Percentiles rank a stretch among this genome's conserved stretches.
phyloP scores from a whole-genome alignment of 441 rosid species.

The Populus tomentosa region DNA sequence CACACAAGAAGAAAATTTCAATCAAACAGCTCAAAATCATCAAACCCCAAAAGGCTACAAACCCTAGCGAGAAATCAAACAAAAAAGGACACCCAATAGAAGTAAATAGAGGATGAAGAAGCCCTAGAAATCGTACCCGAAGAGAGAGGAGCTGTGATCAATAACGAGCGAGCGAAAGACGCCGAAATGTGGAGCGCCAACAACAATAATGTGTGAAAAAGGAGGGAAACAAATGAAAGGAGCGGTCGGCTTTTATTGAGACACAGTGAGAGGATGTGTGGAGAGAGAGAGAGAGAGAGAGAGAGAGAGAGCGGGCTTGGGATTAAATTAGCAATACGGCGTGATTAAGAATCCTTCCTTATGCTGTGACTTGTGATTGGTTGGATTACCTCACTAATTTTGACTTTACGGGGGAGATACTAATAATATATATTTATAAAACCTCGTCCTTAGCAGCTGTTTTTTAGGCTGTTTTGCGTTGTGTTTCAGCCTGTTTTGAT shows the following conservation, averaged over 20 bases:
- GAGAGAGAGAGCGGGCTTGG: neutral
- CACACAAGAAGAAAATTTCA: neutral
- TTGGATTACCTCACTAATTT: neutral
- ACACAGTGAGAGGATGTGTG: no score
- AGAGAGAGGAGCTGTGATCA: neutral
- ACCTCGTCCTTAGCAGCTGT: no score
- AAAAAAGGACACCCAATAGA: neutral
- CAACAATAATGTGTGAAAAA: neutral
- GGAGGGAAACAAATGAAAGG: neutral
- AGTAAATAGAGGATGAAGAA: neutral
- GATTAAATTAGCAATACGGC: neutral
- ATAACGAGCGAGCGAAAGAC: neutral
- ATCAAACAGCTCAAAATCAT: neutral
- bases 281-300: no score
- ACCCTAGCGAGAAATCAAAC: neutral
- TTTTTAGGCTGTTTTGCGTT: no score
- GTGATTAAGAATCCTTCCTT: conserved; percentile 2
- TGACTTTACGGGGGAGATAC: neutral
- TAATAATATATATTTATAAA: no score
- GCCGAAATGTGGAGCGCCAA: neutral
- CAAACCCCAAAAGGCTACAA: neutral
- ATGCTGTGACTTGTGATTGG: conserved; percentile 3
- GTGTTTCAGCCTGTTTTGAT: no score
- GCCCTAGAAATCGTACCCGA: neutral
- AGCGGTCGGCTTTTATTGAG: neutral